Percentiles rank a stretch among this genome's conserved stretches.
Evolutionary conservation across 2,329 filamentous ascomycete genomes (phyloP).

Genomic region (Teratosphaeria epicoccoides): DNA sequence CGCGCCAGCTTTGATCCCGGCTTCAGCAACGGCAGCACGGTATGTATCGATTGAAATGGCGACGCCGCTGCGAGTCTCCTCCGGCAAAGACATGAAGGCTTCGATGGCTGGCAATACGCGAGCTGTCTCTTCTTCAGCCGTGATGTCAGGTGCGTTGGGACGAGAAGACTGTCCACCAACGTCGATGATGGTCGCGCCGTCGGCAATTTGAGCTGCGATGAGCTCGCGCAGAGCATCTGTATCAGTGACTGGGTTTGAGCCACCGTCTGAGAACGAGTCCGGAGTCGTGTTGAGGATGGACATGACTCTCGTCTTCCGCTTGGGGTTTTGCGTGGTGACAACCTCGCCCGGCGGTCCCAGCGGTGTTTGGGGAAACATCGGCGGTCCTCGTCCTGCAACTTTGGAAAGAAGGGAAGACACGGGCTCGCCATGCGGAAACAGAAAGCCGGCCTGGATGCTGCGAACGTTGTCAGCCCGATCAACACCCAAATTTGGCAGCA

Average conservation of each 20-base stretch:
- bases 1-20: conserved; percentile 66
- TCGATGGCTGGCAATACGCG: conserved; percentile 72
- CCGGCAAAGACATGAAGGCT: conserved; percentile 57
- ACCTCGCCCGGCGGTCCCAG: conserved; percentile 36
- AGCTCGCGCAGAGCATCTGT: conserved; percentile 43
- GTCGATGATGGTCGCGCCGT: conserved; percentile 77
- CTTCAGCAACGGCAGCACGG: conserved; percentile 68
- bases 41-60: conserved; percentile 89
- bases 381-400: neutral
- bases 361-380: conserved; percentile 30
- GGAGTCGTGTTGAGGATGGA: conserved; percentile 90
- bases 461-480: neutral
- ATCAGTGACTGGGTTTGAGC: conserved; percentile 45
- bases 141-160: conserved; percentile 59
- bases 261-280: conserved; percentile 94
- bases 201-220: conserved; percentile 50
- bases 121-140: conserved; percentile 60
- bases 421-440: conserved; percentile 14
- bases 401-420: neutral
- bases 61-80: conserved; percentile 43
- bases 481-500: too few species aligned
- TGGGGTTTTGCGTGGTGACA: conserved; percentile 47
- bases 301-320: conserved; percentile 68
- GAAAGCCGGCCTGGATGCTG: neutral
- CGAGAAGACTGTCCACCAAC: conserved; percentile 89